These are phyloP conservation scores for Fusarium coffeatum DNA, from an alignment of 2,329 filamentous ascomycete genomes.

Conservation along the genomic window DNA sequence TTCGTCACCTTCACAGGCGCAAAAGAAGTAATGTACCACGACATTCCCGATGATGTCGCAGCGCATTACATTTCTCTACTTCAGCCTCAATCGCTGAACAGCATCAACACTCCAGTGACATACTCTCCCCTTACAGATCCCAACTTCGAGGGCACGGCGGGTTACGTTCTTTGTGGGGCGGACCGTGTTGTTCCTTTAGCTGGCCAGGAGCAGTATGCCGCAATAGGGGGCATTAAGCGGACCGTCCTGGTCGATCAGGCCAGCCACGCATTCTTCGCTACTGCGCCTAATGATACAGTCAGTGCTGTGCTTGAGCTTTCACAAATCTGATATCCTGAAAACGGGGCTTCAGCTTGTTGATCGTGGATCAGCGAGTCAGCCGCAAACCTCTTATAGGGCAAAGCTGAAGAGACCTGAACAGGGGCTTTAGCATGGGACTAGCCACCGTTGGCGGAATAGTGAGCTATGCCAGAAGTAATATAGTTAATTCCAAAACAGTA, in stretches of 20 bases:
- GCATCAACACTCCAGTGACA: not conserved
- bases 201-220: slow-evolving; percentile 10
- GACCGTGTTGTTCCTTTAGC: not conserved
- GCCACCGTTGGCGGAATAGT: too few species aligned
- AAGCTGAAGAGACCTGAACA: too few species aligned
- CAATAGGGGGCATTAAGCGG: not conserved
- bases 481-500: too few species aligned
- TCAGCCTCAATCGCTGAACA: not conserved
- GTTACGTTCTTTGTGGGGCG: slow-evolving; percentile 5
- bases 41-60: not conserved
- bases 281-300: not conserved
- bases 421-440: too few species aligned
- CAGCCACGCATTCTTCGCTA: slow-evolving; percentile 17
- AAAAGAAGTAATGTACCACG: slow-evolving; percentile 12
- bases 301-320: not conserved
- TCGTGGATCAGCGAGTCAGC: not conserved
- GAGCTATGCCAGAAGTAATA: too few species aligned
- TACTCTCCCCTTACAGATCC: slow-evolving; percentile 13
- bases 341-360: not conserved
- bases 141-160: not conserved
- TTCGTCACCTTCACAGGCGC: slow-evolving; percentile 3
- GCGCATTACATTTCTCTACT: not conserved
- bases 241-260: slow-evolving; percentile 3
- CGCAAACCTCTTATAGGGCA: too few species aligned
- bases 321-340: not conserved